Percentiles rank a stretch among this genome's conserved stretches.
Conservation (phyloP, 306 rosid genomes). For the Hippophae tibetana region DNA sequence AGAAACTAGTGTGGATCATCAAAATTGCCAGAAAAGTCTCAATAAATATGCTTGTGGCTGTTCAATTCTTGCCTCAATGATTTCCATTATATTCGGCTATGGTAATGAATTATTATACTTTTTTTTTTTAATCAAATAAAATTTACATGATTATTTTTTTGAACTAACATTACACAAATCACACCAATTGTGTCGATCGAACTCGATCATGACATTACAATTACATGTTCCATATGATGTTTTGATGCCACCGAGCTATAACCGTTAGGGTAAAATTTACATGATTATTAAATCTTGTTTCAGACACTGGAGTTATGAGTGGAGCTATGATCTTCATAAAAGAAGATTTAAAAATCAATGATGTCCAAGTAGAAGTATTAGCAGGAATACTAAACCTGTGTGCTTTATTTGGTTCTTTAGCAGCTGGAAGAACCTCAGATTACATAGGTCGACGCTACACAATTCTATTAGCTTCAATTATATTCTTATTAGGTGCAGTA, state of each 20-base stretch:
- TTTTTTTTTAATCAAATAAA: background rate
- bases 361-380: slow-evolving; percentile 52
- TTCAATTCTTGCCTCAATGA: slow-evolving; percentile 40
- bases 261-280: too few species aligned
- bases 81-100: slow-evolving; percentile 49
- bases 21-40: slow-evolving; percentile 15
- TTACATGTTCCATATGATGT: too few species aligned
- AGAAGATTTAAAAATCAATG: slow-evolving; percentile 63
- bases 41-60: slow-evolving; percentile 53
- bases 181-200: too few species aligned
- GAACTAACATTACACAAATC: background rate
- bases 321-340: slow-evolving; percentile 83
- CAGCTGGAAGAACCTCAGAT: slow-evolving; percentile 68
- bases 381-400: slow-evolving; percentile 74
- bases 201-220: too few species aligned
- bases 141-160: background rate
- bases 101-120: slow-evolving; percentile 15
- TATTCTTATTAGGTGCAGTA: slow-evolving; percentile 56
- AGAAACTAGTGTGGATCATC: background rate
- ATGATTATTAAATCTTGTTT: background rate
- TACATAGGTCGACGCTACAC: slow-evolving; percentile 78
- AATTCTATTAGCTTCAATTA: slow-evolving; percentile 36
- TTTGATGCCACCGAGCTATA: too few species aligned
- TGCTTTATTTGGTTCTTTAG: slow-evolving; percentile 53
- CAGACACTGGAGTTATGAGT: slow-evolving; percentile 92